phyloP scores from a whole-genome alignment of 768 basidiomycete species.

The Grammothele lineata region DNA sequence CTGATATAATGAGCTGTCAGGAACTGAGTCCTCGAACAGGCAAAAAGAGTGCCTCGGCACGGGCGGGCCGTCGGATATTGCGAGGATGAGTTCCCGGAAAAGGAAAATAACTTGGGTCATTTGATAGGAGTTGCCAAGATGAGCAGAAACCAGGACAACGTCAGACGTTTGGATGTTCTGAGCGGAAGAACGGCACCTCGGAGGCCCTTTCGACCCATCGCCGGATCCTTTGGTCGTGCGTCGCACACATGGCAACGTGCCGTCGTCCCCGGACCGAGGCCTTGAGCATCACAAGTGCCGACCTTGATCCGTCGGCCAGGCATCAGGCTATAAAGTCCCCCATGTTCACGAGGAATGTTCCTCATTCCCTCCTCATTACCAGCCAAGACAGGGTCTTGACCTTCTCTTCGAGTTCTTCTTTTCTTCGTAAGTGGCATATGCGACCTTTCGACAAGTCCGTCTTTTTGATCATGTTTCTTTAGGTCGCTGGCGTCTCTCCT shows the following conservation, averaged over 20 bases:
- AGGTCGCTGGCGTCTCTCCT: conserved; percentile 21
- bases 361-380: conserved; percentile 15
- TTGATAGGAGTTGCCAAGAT: conserved; percentile 10
- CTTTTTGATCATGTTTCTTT: background rate
- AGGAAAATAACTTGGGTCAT: too few relatives aligned
- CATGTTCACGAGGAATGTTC: too few relatives aligned
- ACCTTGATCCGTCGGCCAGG: too few relatives aligned
- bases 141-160: conserved; percentile 8
- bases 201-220: background rate
- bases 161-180: conserved; percentile 2
- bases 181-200: background rate
- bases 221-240: background rate
- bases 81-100: too few relatives aligned
- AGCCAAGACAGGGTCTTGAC: conserved; percentile 55
- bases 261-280: too few relatives aligned
- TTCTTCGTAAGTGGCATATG: conserved; percentile 21
- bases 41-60: background rate
- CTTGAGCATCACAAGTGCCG: too few relatives aligned
- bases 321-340: too few relatives aligned
- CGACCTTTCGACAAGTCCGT: background rate
- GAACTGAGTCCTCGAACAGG: too few relatives aligned
- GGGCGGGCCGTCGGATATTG: too few relatives aligned
- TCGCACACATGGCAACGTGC: conserved; percentile 11
- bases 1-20: background rate
- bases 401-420: conserved; percentile 27